Evolutionary conservation across 805 yeast species (phyloP), one percentile per base, ranked within the genome.

Genomic region (Cyberlindnera xylosilytica): DNA sequence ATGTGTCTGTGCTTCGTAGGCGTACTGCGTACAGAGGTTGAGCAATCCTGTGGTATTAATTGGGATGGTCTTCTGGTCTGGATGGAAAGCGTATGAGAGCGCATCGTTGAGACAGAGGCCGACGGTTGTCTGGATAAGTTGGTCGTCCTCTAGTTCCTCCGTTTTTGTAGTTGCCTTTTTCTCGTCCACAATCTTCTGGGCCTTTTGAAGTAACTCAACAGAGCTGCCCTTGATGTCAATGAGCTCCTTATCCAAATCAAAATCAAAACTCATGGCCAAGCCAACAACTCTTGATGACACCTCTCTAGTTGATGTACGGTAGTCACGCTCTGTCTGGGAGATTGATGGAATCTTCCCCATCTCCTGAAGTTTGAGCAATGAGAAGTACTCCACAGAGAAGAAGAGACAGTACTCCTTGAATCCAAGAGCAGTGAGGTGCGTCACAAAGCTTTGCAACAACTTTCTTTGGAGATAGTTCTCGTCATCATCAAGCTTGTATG

Each of bases 391-490:
- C 20, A 32, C 3, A 10, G 47, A 28, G 20, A 31, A 24, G 7
- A 16, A 27, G 24, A 44, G 5, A 2, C 38, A 16, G 11, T 10
- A 7, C 49, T 34, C 58, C 49, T 32, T 65, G 50, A 51, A 60
- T 39, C 45, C 61, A 31, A 71, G 59, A 53, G 46, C 74, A 12
- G 78, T 62, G 2, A 74, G 57, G 51, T 78, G 73, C 1, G 90
- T 74, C 17, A 83, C 50, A 36, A 85, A 74, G 36, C 81, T 73
- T 30, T 81, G 78, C 39, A 91, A 64, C 32, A 89, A 63, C 50
- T 75, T 76, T 28, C 87, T 71, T 54, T 86, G 91, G 26, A 83
- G 63, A 44, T 71, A 73, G 7, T 72, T 65, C 58, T 85, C 93
- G 50, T 79, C 81, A 27, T 69, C 69, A 52, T 66, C 52, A 36